Base-by-base conservation (phyloP, 2,329 filamentous ascomycete genomes). In the Claviceps purpurea region DNA sequence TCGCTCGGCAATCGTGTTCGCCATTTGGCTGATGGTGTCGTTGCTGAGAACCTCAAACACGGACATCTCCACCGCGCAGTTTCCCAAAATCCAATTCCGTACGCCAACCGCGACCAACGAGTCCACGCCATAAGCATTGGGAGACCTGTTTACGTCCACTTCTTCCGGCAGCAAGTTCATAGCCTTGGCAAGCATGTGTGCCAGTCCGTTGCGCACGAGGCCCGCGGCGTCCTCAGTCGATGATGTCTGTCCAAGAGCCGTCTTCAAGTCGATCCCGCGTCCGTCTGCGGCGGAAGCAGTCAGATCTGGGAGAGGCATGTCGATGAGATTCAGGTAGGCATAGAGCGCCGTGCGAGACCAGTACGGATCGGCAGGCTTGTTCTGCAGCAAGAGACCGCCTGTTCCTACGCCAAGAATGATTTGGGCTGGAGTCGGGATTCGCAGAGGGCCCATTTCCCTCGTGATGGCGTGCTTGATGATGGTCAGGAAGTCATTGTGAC, bases 391-490 rank as follows among this genome's bases (percentile, higher is more conserved):
- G 16, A 79, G 65, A 0, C 77, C 77, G 18, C 77, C 77, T 0
- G 76, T 78, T 11, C 76, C 76, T 13, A 78, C 70, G 6, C 75
- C 74, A 20, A 75, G 70, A n/a, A 75, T 65, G 18, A 79, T 60
- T 55, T 78, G 75, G 0, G 72, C 56, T 0, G 75, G 76, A 38
- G 71, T 64, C 5, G 50, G 50, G 5, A 61, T 50, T 3, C 57
- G 56, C n/a, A 24, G 18, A 1, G 57, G 56, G 3, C 58, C 54
- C 22, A 61, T 60, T 38, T 67, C 65, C 34, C 61, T 64, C 0
- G 65, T 68, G 55, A 80, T 71, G 49, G 76, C 74, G 18, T 70
- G 68, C 30, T 69, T 66, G 7, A 79, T 52, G 16, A 78, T 60
- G 7, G 65, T 66, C n/a, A 75, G 64, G 49, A 76, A 75, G 57